Base-by-base conservation (phyloP, 1,284 basidiomycete species). In the Microbotryum lychnidis-dioicae region DNA sequence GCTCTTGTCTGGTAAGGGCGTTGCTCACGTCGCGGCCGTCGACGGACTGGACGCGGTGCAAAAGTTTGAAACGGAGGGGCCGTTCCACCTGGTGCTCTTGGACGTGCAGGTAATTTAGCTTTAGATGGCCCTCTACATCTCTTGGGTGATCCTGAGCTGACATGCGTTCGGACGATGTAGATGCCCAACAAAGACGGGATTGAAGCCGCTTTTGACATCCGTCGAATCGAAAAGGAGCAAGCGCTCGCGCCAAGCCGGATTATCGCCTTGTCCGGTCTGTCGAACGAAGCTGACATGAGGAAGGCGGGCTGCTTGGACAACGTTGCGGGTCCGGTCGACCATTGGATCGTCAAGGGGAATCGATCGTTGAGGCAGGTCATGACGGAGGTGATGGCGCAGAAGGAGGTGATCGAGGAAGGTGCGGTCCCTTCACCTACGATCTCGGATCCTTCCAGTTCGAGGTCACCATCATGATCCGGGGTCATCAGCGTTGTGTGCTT, bases 301-400 rank as follows among this genome's bases (percentile, higher is more conserved):
- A 56, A 61, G 21, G 61, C 61, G 5, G 27, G 54, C 5, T 50
- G 31, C 16, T 7, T 20, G 12, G 48, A 56, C 14, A 37, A 14
- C 14, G 18, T 18, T 7, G 25, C 25, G 23, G 60, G 58, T 1
- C 53, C 52, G 29, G 14, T 65, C 31, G 61, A 68, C 64, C 37
- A 27, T 20, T 68, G 66, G 66, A 27, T 68, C 23, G 59, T 65
- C 33, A 68, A 68, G 27, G 64, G 66, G 12, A 42, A 42, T 42
- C 37, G 37, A 18, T 42, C 37, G 37, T 18, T 42, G 37, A 12
- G 37, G 37, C 37, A 42, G 37, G 37, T 42, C 14, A 42, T 42
- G 37, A 42, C 37, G 3, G 37, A 42, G 37, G 37, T 42, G 14
- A 42, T 42, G 37, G 37, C 37, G 37, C 37, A 42, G 37, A 42